Conservation (phyloP, 2,329 filamentous ascomycete genomes). For the Fusarium caatingaense region DNA sequence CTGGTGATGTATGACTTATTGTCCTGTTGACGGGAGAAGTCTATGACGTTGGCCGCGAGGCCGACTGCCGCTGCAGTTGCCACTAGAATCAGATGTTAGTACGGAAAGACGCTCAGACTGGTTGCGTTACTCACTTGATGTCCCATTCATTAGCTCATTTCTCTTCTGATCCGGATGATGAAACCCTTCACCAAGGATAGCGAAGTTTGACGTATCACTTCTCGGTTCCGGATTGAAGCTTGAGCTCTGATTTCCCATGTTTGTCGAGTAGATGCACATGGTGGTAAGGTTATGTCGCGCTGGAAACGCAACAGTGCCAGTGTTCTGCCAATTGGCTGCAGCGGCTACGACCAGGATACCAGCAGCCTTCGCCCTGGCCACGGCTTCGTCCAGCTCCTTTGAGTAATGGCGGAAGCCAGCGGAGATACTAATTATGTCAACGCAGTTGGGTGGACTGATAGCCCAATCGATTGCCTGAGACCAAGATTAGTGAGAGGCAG, state of each 20-base stretch:
- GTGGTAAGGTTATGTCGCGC: neutral
- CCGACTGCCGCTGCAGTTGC: rapidly evolving
- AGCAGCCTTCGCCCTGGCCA: rapidly evolving
- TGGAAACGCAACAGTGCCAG: rapidly evolving
- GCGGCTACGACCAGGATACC: rapidly evolving
- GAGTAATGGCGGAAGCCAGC: neutral
- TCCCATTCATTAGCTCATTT: neutral
- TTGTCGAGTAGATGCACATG: neutral
- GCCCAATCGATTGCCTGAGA: neutral
- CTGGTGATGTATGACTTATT: neutral
- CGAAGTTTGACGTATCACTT: rapidly evolving
- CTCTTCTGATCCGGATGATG: neutral
- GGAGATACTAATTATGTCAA: neutral
- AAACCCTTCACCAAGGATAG: rapidly evolving
- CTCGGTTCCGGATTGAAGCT: neutral
- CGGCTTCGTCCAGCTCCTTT: rapidly evolving
- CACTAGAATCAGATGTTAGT: neutral
- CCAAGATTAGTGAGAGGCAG: rapidly evolving
- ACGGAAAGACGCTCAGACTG: neutral
- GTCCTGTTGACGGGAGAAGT: neutral
- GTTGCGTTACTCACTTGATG: neutral
- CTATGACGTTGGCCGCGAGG: rapidly evolving
- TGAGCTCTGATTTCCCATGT: neutral
- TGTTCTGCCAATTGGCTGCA: neutral
- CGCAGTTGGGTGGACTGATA: rapidly evolving